These are phyloP conservation scores for Meredithiella fracta DNA, from an alignment of 2,329 filamentous ascomycete genomes.

Conservation along the genomic window DNA sequence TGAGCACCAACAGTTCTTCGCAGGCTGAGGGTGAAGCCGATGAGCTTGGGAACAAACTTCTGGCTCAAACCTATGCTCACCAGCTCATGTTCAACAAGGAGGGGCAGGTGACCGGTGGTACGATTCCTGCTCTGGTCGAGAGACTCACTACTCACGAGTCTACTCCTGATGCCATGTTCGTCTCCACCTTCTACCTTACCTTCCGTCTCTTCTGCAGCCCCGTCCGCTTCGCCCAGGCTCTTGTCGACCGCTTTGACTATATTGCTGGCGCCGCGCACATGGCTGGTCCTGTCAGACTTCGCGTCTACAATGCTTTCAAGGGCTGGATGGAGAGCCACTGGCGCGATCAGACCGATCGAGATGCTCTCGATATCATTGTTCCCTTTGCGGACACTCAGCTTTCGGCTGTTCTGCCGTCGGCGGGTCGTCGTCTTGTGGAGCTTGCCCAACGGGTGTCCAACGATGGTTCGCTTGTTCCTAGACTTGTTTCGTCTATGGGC, in stretches of 20 bases:
- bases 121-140: conserved; percentile 80
- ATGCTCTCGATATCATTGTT: conserved; percentile 59
- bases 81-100: conserved; percentile 90
- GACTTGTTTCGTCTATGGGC: conserved; percentile 69
- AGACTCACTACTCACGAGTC: conserved; percentile 83
- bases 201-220: conserved; percentile 87
- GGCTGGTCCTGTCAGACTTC: conserved; percentile 64
- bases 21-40: conserved; percentile 36
- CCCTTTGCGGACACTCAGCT: conserved; percentile 66
- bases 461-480: conserved; percentile 61
- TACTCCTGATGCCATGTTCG: conserved; percentile 79
- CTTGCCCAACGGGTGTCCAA: conserved; percentile 62
- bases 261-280: conserved; percentile 60
- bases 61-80: conserved; percentile 83
- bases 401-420: conserved; percentile 50
- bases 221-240: conserved; percentile 55
- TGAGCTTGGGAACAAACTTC: conserved; percentile 65
- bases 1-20: conserved; percentile 49
- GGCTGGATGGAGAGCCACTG: conserved; percentile 95
- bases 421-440: conserved; percentile 65
- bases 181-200: conserved; percentile 89
- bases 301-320: conserved; percentile 94
- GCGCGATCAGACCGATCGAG: conserved; percentile 64
- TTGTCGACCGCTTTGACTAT: conserved; percentile 89
- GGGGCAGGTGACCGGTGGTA: conserved; percentile 84